Evolutionary conservation across 306 rosid species (phyloP).

Genomic region (Citrullus amarus): DNA sequence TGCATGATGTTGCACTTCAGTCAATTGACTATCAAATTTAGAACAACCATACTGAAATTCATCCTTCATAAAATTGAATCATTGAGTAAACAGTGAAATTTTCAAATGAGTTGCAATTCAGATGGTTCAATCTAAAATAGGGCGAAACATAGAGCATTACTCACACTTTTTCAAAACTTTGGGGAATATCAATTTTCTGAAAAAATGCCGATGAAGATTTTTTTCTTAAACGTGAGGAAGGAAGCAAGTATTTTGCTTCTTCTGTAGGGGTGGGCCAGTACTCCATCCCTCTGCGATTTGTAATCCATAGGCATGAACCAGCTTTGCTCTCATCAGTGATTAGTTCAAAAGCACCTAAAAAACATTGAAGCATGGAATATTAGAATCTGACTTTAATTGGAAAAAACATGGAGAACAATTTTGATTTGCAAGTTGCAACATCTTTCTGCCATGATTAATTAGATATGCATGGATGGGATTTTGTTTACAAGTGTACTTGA

Average conservation of each 20-base stretch:
- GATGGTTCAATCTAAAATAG: not conserved
- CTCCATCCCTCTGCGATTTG: slow-evolving; percentile 83
- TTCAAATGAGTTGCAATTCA: not conserved
- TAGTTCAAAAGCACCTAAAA: slow-evolving; percentile 77
- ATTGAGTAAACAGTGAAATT: not conserved
- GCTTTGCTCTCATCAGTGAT: slow-evolving; percentile 81
- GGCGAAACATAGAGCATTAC: slow-evolving; percentile 14
- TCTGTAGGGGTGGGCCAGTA: slow-evolving; percentile 86
- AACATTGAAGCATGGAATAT: slow-evolving; percentile 18
- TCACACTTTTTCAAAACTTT: slow-evolving; percentile 74
- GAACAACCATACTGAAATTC: not conserved
- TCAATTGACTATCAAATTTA: not conserved
- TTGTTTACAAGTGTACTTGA: not conserved
- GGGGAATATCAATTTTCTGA: slow-evolving; percentile 39
- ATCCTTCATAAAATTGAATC: not conserved
- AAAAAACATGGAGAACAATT: not conserved
- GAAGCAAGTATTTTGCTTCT: slow-evolving; percentile 43
- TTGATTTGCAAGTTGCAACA: not conserved
- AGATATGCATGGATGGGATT: not conserved
- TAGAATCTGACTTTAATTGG: slow-evolving; percentile 5
- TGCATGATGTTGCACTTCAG: not conserved
- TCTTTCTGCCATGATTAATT: not conserved
- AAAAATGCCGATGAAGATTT: slow-evolving; percentile 33
- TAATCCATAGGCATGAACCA: slow-evolving; percentile 87
- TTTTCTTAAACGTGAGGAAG: slow-evolving; percentile 25